Evolutionary conservation across 345 rosid species (phyloP).

Genomic region (Mangifera indica): DNA sequence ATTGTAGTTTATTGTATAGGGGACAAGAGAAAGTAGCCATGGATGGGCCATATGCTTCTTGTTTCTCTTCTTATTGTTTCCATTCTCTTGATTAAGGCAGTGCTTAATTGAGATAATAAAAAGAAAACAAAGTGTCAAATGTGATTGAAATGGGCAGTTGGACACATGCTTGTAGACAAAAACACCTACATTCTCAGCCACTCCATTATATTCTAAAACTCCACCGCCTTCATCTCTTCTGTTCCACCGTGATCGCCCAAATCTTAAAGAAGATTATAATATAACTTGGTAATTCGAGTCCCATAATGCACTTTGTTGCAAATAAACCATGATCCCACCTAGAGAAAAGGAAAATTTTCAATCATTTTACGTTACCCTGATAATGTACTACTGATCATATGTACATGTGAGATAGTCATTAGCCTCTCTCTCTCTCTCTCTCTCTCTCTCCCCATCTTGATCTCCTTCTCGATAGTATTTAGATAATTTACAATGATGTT

Average conservation of each 20-base stretch:
- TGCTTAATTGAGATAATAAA: constrained; percentile 18
- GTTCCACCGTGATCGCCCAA: constrained; percentile 9
- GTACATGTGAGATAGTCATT: too few species aligned
- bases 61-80: constrained; percentile 27
- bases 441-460: too few species aligned
- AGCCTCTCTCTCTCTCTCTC: too few species aligned
- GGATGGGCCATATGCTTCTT: constrained; percentile 27
- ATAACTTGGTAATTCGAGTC: not conserved
- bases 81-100: constrained; percentile 23
- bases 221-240: constrained; percentile 7
- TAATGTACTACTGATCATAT: too few species aligned
- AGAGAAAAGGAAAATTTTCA: too few species aligned
- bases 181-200: constrained; percentile 16
- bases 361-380: too few species aligned
- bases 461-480: too few species aligned
- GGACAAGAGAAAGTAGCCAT: constrained; percentile 41
- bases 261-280: not conserved
- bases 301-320: not conserved
- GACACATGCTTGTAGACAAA: constrained; percentile 53
- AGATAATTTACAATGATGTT: too few species aligned
- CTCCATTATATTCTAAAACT: constrained; percentile 7
- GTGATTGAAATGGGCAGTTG: constrained; percentile 12
- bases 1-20: constrained; percentile 15
- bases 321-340: too few species aligned
- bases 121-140: constrained; percentile 30